phyloP scores from a whole-genome alignment of 2,329 filamentous ascomycete species.

The Sclerotinia glacialis region DNA sequence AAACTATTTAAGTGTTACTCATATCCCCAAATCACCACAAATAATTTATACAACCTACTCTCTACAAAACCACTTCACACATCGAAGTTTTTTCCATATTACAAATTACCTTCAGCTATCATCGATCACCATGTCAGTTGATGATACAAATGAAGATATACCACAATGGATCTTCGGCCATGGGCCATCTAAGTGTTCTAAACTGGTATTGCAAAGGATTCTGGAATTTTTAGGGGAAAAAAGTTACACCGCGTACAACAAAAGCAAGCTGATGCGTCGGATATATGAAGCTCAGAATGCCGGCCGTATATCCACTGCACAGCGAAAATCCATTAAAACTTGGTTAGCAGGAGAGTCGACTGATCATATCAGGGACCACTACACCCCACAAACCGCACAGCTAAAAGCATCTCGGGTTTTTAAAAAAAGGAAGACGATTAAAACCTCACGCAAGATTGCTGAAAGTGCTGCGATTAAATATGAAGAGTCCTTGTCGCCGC shows the following conservation, averaged over 20 bases:
- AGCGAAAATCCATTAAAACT: neutral
- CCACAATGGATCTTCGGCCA: neutral
- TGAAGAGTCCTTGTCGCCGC: neutral
- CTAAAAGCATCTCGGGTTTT: neutral
- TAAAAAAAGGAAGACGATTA: neutral
- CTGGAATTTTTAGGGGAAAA: neutral
- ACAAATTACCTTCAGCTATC: neutral
- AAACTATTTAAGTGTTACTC: neutral
- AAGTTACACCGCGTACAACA: neutral
- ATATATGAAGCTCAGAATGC: neutral
- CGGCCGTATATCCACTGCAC: neutral
- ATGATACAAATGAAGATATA: too few relatives aligned
- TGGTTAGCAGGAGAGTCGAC: neutral
- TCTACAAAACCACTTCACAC: neutral
- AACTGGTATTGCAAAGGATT: neutral
- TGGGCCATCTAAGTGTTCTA: neutral
- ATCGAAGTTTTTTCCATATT: neutral
- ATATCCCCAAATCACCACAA: neutral
- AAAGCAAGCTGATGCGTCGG: neutral
- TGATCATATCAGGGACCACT: neutral
- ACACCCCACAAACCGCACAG: neutral
- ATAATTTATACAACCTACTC: neutral
- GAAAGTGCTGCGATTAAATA: neutral
- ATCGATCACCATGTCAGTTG: neutral
- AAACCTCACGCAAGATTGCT: neutral